phyloP scores from a whole-genome alignment of 2,329 filamentous ascomycete genomes.

The Pseudogymnoascus sp. region DNA sequence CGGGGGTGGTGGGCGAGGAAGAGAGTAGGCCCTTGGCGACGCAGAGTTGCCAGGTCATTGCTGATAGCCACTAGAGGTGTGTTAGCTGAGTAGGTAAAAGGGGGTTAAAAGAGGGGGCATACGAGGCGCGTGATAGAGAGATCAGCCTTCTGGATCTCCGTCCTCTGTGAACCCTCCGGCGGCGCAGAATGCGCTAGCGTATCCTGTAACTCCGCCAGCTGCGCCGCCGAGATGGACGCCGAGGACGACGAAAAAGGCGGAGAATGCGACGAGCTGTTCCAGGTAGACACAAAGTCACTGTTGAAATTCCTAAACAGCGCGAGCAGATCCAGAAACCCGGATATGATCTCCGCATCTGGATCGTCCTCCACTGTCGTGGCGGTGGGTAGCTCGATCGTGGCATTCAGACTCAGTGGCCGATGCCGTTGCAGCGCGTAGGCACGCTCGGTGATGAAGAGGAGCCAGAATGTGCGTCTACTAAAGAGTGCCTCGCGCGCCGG shows the following conservation, averaged over 20 bases:
- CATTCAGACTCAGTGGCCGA: slow-evolving; percentile 26
- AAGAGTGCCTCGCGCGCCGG: slow-evolving; percentile 17
- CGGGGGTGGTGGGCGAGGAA: neutral
- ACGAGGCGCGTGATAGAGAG: neutral
- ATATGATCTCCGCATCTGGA: slow-evolving; percentile 25
- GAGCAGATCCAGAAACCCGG: slow-evolving; percentile 29
- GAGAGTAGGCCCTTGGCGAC: slow-evolving; percentile 21
- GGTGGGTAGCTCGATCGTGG: slow-evolving; percentile 17
- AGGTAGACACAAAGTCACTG: slow-evolving; percentile 24
- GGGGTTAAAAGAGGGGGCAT: neutral
- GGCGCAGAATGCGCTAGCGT: slow-evolving; percentile 7
- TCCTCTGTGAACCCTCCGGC: neutral
- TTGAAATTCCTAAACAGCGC: slow-evolving; percentile 25
- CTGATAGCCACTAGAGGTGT: slow-evolving; percentile 24
- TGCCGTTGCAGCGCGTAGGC: slow-evolving; percentile 29
- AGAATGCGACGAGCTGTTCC: slow-evolving; percentile 20
- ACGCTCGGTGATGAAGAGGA: slow-evolving; percentile 30
- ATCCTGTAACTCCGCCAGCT: neutral
- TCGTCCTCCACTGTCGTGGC: slow-evolving; percentile 12
- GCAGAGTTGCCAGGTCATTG: slow-evolving; percentile 26
- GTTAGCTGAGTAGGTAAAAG: slow-evolving; percentile 23
- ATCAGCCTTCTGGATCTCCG: neutral
- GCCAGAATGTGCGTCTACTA: slow-evolving; percentile 21
- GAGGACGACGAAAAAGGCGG: neutral
- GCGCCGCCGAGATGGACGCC: neutral